Percentiles rank a stretch among this genome's conserved stretches.
Conservation (phyloP, 2,329 filamentous ascomycete genomes). For the Harringtonia lauricola region DNA sequence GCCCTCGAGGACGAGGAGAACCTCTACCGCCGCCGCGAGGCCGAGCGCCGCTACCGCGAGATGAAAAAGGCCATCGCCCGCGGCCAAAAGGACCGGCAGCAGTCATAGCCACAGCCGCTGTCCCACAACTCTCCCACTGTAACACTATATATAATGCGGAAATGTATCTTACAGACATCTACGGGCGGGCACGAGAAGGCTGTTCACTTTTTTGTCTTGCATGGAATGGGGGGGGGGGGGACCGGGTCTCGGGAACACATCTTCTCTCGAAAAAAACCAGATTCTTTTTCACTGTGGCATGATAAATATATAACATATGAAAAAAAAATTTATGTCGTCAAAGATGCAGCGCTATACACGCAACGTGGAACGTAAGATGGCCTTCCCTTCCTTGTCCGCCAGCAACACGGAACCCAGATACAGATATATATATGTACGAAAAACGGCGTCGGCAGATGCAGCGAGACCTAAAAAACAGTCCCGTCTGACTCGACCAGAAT, state of each 20-base stretch:
- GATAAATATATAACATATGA: too few relatives aligned
- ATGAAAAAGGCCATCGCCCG: constrained; percentile 8
- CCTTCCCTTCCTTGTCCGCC: not conserved
- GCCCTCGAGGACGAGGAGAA: constrained; percentile 32
- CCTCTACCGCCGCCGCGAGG: constrained; percentile 12
- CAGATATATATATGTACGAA: not conserved
- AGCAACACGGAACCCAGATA: not conserved
- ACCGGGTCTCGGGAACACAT: not conserved
- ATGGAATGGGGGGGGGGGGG: not conserved
- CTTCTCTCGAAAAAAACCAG: too few relatives aligned
- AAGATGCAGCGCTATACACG: too few relatives aligned
- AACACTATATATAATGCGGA: not conserved
- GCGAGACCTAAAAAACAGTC: constrained; percentile 58
- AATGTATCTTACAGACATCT: too few relatives aligned
- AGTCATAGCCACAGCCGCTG: too few relatives aligned
- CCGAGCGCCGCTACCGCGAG: constrained; percentile 11
- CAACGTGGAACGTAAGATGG: not conserved
- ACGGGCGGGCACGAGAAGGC: too few relatives aligned
- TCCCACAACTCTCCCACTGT: not conserved
- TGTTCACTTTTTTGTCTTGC: too few relatives aligned
- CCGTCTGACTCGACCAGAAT: constrained; percentile 96
- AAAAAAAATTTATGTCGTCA: too few relatives aligned
- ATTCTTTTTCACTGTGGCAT: too few relatives aligned
- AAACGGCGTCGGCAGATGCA: not conserved
- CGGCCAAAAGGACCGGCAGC: too few relatives aligned